Base-by-base conservation (phyloP, 495 filamentous ascomycete species). In the Aspergillus bridgeri region DNA sequence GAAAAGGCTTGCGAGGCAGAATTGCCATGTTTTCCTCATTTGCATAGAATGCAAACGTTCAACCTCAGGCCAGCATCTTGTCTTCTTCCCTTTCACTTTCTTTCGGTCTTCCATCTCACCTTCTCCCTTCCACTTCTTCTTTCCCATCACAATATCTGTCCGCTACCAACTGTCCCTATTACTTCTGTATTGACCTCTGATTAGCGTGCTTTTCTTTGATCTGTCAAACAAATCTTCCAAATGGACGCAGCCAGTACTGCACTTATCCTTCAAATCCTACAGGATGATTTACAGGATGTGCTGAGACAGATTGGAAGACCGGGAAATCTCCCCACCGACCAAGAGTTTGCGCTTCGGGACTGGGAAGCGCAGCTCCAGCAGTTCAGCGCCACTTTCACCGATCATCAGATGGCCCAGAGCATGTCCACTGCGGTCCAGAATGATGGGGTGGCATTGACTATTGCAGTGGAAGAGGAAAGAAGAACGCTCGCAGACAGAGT, bases 371-470 rank as follows among this genome's bases (percentile, higher is more conserved):
- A 61, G 21, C 49, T 61, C 23, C 42, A 45, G 24, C 53, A 53
- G 5, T 57, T 19, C 22, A 38, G 19, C 19, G 42, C 21, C 1
- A 33, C 1, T 2, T 20, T 45, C 22, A 21, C 49, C 7, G 59
- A 61, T 19, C 49, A 44, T 11, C 52, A 57, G 42, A 49, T 61
- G 54, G 54, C 54, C 1, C 49, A 27, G 6, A 57, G 59, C 22
- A 48, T 56, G 0, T 18, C 54, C 4, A 50, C 22, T 42, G 58
- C 53, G 17, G 45, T 53, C 11, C 38, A 27, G 25, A 25, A 61
- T 13, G 59, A 60, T 21, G 44, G 53, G 0, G 48, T 56, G n/a
- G 48, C 54, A 19, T 11, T 60, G 19, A 48, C 53, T 3, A 8
- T 49, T 4, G 59, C 49, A 48, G 29, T 29, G 0, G 46, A 53